Percentiles rank a stretch among this genome's conserved stretches.
phyloP scores from a whole-genome alignment of 305 asterid genomes.

The Plantago lanceolata region DNA sequence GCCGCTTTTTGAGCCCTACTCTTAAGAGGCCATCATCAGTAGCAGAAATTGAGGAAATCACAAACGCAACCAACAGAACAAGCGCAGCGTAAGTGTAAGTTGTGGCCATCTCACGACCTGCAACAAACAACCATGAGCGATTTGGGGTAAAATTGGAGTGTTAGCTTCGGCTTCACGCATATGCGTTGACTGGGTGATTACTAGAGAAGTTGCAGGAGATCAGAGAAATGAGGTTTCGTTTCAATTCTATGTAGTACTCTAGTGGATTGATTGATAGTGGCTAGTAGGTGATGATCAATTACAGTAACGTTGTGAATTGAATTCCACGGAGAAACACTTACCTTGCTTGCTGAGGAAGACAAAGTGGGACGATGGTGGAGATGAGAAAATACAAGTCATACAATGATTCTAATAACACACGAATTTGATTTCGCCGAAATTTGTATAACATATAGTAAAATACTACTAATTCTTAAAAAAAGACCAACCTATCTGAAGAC shows the following conservation, averaged over 20 bases:
- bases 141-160: not conserved
- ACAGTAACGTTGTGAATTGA: not conserved
- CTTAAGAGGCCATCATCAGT: conserved; percentile 52
- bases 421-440: too few relatives aligned
- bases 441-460: too few relatives aligned
- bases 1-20: conserved; percentile 64
- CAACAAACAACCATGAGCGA: conserved; percentile 21
- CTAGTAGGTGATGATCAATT: not conserved
- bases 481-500: too few relatives aligned
- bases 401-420: too few relatives aligned
- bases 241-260: too few relatives aligned
- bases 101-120: conserved; percentile 50
- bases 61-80: conserved; percentile 40
- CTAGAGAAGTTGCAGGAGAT: not conserved
- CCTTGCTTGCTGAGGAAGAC: too few relatives aligned
- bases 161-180: conserved; percentile 18
- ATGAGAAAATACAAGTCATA: too few relatives aligned
- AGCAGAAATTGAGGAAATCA: conserved; percentile 31
- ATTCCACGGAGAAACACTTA: too few relatives aligned
- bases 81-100: conserved; percentile 30
- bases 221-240: too few relatives aligned
- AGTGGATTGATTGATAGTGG: too few relatives aligned
- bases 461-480: too few relatives aligned
- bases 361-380: too few relatives aligned
- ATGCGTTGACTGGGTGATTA: conserved; percentile 28